Evolutionary conservation across 306 rosid genomes (phyloP).

Genomic region (Ormosia semicastrata): DNA sequence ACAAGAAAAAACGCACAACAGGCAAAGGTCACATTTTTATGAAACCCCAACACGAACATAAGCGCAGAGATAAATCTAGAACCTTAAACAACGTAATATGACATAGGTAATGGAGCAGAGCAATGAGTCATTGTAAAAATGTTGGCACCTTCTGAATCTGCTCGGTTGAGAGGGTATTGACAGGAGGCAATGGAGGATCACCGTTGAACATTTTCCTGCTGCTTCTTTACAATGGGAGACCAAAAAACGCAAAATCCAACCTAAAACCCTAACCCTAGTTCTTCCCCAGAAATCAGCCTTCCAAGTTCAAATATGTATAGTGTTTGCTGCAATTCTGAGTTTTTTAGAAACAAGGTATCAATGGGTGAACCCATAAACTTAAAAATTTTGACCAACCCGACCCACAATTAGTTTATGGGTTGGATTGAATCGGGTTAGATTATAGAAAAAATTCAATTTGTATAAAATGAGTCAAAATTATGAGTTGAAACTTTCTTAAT

Average conservation of each 20-base stretch:
- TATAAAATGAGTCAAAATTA: too few relatives aligned
- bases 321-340: neutral
- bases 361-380: neutral
- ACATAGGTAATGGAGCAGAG: neutral
- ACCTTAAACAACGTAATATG: neutral
- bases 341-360: neutral
- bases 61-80: neutral
- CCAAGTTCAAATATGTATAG: slow-evolving; percentile 6
- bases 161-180: slow-evolving; percentile 39
- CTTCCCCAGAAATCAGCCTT: slow-evolving; percentile 15
- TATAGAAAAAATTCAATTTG: too few relatives aligned
- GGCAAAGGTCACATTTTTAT: slow-evolving; percentile 17
- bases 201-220: slow-evolving; percentile 36
- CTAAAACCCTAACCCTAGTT: slow-evolving; percentile 37
- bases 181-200: slow-evolving; percentile 36
- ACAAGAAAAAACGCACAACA: neutral
- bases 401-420: too few relatives aligned
- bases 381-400: too few relatives aligned
- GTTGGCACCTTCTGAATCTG: slow-evolving; percentile 52
- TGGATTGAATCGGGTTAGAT: too few relatives aligned
- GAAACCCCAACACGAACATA: neutral
- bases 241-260: neutral
- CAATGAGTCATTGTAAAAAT: neutral
- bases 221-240: neutral
- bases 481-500: too few relatives aligned